Evolutionary conservation across 495 filamentous ascomycete species (phyloP).

Genomic region (Darksidea phi): DNA sequence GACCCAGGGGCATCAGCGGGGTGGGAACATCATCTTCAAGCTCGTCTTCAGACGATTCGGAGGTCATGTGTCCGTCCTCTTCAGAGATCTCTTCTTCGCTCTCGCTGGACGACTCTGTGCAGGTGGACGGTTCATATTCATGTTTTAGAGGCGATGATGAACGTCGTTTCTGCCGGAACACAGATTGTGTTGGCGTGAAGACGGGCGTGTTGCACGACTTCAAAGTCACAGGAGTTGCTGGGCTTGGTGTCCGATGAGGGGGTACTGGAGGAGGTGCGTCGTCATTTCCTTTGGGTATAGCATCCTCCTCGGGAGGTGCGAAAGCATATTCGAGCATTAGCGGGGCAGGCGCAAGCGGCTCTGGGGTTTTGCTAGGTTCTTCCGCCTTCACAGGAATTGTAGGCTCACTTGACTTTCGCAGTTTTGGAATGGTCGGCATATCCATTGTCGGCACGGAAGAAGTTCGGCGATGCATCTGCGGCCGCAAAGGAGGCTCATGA

Average conservation of each 20-base stretch:
- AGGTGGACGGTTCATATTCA: slow-evolving; percentile 91
- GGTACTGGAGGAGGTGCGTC: slow-evolving; percentile 46
- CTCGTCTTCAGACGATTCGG: slow-evolving; percentile 59
- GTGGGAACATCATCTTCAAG: slow-evolving; percentile 48
- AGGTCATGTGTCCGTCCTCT: slow-evolving; percentile 35
- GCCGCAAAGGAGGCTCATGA: slow-evolving; percentile 15
- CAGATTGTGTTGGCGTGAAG: slow-evolving; percentile 42
- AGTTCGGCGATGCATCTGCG: slow-evolving; percentile 45
- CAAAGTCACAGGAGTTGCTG: slow-evolving; percentile 52
- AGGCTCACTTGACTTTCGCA: slow-evolving; percentile 50
- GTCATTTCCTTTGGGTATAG: slow-evolving; percentile 5
- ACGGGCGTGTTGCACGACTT: slow-evolving; percentile 47
- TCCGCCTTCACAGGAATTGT: slow-evolving; percentile 36
- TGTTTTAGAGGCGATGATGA: slow-evolving; percentile 95
- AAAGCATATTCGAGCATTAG: slow-evolving; percentile 2
- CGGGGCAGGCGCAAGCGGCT: slow-evolving; percentile 38
- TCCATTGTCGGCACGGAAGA: slow-evolving; percentile 60
- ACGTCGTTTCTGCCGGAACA: slow-evolving; percentile 52
- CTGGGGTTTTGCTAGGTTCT: neutral
- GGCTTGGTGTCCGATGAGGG: slow-evolving; percentile 48
- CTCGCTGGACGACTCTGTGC: slow-evolving; percentile 55
- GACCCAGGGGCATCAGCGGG: slow-evolving; percentile 31
- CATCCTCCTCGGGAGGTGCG: slow-evolving; percentile 41
- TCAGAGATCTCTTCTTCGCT: slow-evolving; percentile 41
- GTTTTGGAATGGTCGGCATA: slow-evolving; percentile 59